Conservation (phyloP, 768 basidiomycete genomes). For the Leucosporidium creatinivorum region DNA sequence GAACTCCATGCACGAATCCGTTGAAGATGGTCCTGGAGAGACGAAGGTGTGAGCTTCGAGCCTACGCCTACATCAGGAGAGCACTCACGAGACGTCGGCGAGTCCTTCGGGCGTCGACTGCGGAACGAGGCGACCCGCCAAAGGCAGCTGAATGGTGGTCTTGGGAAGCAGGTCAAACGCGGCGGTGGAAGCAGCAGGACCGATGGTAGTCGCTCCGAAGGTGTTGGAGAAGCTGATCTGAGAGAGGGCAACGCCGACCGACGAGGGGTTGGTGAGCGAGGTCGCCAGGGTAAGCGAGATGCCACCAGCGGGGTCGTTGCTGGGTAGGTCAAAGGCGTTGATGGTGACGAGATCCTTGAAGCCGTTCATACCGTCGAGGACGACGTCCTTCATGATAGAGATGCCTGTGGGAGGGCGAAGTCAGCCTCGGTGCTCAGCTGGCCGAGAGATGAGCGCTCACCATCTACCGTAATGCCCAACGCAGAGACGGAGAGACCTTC, state of each 20-base stretch:
- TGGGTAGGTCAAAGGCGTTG: slow-evolving; percentile 61
- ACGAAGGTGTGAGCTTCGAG: too few species aligned
- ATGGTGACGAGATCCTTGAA: slow-evolving; percentile 58
- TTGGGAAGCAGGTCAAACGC: slow-evolving; percentile 54
- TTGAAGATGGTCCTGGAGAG: slow-evolving; percentile 51
- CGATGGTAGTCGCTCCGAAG: slow-evolving; percentile 50
- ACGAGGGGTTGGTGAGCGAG: slow-evolving; percentile 60
- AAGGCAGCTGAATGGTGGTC: slow-evolving; percentile 50
- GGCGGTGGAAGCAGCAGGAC: slow-evolving; percentile 51
- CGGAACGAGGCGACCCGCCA: slow-evolving; percentile 60
- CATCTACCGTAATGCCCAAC: slow-evolving; percentile 45
- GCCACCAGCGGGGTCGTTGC: slow-evolving; percentile 63
- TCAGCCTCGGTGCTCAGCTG: background rate
- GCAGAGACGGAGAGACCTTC: slow-evolving; percentile 59
- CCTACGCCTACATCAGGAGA: too few species aligned
- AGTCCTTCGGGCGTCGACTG: slow-evolving; percentile 50
- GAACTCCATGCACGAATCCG: slow-evolving; percentile 49
- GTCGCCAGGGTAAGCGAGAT: slow-evolving; percentile 62
- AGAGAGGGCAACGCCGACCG: slow-evolving; percentile 62
- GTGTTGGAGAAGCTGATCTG: slow-evolving; percentile 59
- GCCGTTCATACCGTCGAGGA: slow-evolving; percentile 64
- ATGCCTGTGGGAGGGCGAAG: slow-evolving; percentile 44
- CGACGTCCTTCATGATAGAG: slow-evolving; percentile 51
- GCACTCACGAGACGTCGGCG: background rate
- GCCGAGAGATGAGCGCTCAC: background rate